These are phyloP conservation scores for Aspergillus sparsus DNA, from an alignment of 495 filamentous ascomycete genomes.

Conservation along the genomic window DNA sequence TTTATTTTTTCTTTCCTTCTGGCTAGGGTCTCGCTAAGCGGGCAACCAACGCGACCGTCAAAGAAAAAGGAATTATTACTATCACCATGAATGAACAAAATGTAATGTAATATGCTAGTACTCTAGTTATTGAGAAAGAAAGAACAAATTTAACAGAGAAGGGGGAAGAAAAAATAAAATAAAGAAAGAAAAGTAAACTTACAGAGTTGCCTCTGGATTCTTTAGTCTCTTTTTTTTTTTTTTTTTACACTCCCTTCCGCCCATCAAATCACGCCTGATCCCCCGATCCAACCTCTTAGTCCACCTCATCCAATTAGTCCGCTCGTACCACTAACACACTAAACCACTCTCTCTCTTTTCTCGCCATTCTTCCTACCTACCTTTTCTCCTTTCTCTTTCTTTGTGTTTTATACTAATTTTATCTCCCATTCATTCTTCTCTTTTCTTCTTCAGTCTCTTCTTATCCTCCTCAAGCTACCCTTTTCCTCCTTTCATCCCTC, in stretches of 20 bases:
- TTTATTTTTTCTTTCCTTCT: not conserved
- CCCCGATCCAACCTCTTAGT: not conserved
- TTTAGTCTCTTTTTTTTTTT: not conserved
- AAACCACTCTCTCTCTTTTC: slow-evolving; percentile 17
- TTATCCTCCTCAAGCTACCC: slow-evolving; percentile 20
- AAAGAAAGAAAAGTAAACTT: not conserved
- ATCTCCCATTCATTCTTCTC: slow-evolving; percentile 12
- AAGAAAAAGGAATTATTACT: not conserved
- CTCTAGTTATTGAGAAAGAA: too few species aligned
- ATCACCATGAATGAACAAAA: not conserved
- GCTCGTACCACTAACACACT: slow-evolving; percentile 11
- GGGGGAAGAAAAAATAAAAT: not conserved
- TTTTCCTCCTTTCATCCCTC: slow-evolving; percentile 28
- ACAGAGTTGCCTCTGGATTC: not conserved
- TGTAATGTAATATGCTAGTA: too few species aligned
- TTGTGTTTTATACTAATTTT: slow-evolving; percentile 8
- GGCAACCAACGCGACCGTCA: slow-evolving; percentile 3
- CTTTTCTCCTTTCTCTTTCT: slow-evolving; percentile 2
- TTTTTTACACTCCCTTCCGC: slow-evolving; percentile 2
- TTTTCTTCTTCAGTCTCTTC: slow-evolving; percentile 20
- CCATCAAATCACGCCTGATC: not conserved
- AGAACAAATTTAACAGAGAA: too few species aligned
- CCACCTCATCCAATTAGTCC: not conserved
- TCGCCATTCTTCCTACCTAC: slow-evolving; percentile 13
- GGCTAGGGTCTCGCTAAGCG: slow-evolving; percentile 33